phyloP scores from a whole-genome alignment of 78 protist species.

The Dictyostelium brefeldianum region DNA sequence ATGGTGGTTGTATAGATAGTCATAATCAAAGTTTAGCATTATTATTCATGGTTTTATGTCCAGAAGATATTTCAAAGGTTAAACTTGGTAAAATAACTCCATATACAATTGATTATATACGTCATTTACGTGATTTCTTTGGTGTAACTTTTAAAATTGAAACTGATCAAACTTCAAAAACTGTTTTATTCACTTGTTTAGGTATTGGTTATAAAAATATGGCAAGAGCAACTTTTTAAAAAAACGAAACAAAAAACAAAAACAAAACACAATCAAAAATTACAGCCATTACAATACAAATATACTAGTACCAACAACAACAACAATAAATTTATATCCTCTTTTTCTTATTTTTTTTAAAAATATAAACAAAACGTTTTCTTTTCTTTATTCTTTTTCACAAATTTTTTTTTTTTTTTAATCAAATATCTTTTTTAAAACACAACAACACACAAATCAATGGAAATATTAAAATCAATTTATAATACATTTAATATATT shows the following conservation, averaged over 20 bases:
- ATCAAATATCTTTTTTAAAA: too few relatives aligned
- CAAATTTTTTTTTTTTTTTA: not conserved
- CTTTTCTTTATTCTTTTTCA: too few relatives aligned
- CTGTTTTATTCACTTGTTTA: constrained; percentile 79
- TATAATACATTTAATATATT: too few relatives aligned
- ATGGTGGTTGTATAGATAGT: constrained; percentile 94
- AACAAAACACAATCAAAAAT: not conserved
- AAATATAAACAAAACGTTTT: too few relatives aligned
- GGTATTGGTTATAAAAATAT: constrained; percentile 83
- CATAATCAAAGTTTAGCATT: constrained; percentile 89
- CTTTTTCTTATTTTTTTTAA: not conserved
- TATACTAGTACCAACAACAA: too few relatives aligned
- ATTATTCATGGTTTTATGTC: constrained; percentile 91
- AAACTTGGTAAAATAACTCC: constrained; percentile 90
- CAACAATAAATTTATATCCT: not conserved
- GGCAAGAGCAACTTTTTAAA: constrained; percentile 79
- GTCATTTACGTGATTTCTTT: constrained; percentile 79
- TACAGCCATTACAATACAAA: not conserved
- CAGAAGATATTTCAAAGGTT: constrained; percentile 95
- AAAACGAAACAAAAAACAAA: not conserved
- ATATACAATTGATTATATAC: constrained; percentile 75
- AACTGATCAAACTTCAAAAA: constrained; percentile 60
- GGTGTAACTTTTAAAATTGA: constrained; percentile 82
- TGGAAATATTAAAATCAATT: too few relatives aligned
- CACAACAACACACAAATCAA: too few relatives aligned